Evolutionary conservation across 371 early-diverging fungal species (phyloP).

Genomic region (Mucor piriformis): DNA sequence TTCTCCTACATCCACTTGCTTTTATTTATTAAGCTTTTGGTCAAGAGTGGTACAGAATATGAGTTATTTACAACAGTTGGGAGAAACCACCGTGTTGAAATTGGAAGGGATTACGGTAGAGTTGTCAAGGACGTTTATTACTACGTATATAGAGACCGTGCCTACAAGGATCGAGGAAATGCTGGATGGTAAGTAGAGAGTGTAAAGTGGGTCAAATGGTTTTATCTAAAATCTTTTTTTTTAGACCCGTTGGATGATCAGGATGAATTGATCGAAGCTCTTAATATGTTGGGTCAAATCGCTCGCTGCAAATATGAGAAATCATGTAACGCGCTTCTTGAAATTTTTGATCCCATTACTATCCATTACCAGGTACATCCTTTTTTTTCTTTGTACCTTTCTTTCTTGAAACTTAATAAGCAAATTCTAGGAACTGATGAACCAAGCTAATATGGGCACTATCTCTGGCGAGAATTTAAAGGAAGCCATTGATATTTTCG

Average conservation of each 20-base stretch:
- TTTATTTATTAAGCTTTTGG: slow-evolving; percentile 86
- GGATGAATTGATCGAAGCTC: slow-evolving; percentile 62
- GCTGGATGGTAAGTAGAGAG: slow-evolving; percentile 48
- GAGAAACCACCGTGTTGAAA: slow-evolving; percentile 14
- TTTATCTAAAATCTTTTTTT: neutral
- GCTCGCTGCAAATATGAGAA: slow-evolving; percentile 71
- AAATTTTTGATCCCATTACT: slow-evolving; percentile 66
- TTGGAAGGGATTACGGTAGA: slow-evolving; percentile 29
- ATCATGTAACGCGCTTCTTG: slow-evolving; percentile 54
- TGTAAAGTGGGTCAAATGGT: neutral
- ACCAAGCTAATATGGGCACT: slow-evolving; percentile 21
- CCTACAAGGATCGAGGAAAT: slow-evolving; percentile 56
- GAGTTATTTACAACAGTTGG: slow-evolving; percentile 44
- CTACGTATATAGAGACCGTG: slow-evolving; percentile 54
- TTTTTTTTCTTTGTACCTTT: too few relatives aligned
- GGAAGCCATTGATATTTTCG: slow-evolving; percentile 47
- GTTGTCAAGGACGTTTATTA: slow-evolving; percentile 51
- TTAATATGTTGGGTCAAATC: slow-evolving; percentile 71
- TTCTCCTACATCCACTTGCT: slow-evolving; percentile 52
- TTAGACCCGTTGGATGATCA: slow-evolving; percentile 74
- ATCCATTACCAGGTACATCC: slow-evolving; percentile 58
- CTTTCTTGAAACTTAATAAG: too few relatives aligned
- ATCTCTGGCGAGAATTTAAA: slow-evolving; percentile 31
- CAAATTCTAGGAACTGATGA: slow-evolving; percentile 15
- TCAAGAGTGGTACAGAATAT: slow-evolving; percentile 66